Percentiles rank a stretch among this genome's conserved stretches.
Evolutionary conservation across 2,329 filamentous ascomycete genomes (phyloP).

Genomic region (Scytalidium lignicola): DNA sequence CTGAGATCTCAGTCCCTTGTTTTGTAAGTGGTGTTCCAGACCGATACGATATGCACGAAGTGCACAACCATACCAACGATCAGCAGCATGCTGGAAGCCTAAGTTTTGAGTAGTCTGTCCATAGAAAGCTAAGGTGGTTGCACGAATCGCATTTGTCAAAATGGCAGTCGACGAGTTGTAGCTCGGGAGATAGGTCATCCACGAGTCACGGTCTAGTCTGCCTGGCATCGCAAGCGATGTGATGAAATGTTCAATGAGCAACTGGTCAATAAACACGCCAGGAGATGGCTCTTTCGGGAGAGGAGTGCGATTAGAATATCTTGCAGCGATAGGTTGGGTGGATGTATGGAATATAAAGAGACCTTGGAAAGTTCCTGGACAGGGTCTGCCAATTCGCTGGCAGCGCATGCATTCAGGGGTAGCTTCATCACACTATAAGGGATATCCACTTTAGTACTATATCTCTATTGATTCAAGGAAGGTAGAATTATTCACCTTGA

Average conservation of each 20-base stretch:
- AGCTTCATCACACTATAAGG: background rate
- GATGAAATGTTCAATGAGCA: background rate
- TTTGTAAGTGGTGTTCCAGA: background rate
- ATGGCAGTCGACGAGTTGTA: background rate
- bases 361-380: background rate
- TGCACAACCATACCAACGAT: background rate
- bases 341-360: background rate
- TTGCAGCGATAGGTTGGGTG: too few relatives aligned
- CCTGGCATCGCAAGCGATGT: background rate
- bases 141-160: background rate
- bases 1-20: background rate
- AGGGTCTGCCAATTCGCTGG: background rate
- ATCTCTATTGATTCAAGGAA: too few relatives aligned
- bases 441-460: too few relatives aligned
- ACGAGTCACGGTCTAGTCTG: background rate
- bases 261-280: background rate
- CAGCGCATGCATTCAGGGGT: background rate
- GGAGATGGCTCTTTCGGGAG: too few relatives aligned
- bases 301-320: too few relatives aligned
- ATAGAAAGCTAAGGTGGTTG: background rate
- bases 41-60: background rate
- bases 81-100: background rate
- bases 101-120: background rate
- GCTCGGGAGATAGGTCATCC: background rate
- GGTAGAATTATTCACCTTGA: too few relatives aligned